Conservation (phyloP, 2,329 filamentous ascomycete genomes). For the Colletotrichum filicis region DNA sequence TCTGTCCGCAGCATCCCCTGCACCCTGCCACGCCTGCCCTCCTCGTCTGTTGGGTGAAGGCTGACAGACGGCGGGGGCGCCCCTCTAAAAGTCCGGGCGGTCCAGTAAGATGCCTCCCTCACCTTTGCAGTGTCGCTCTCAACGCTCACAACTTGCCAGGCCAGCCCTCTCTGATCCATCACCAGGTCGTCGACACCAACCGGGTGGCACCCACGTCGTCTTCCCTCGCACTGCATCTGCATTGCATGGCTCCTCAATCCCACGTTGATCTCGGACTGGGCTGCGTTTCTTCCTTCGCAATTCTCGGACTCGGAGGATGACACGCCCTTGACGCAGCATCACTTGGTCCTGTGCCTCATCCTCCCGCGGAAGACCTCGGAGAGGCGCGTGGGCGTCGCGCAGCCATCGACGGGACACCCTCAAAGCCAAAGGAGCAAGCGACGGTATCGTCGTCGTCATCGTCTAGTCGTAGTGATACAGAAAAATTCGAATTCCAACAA, state of each 20-base stretch:
- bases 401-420: not conserved
- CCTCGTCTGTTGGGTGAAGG: slow-evolving; percentile 28
- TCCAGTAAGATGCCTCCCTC: slow-evolving; percentile 5
- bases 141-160: not conserved
- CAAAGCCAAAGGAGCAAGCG: slow-evolving; percentile 1
- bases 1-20: slow-evolving; percentile 8
- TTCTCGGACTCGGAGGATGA: slow-evolving; percentile 25
- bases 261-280: slow-evolving; percentile 17
- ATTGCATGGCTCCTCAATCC: slow-evolving; percentile 11
- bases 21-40: not conserved
- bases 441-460: slow-evolving; percentile 5
- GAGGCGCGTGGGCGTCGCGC: slow-evolving; percentile 1
- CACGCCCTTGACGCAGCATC: slow-evolving; percentile 32
- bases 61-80: not conserved
- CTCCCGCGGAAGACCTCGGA: not conserved
- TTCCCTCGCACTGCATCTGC: slow-evolving; percentile 20
- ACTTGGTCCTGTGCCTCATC: not conserved
- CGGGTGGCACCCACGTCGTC: slow-evolving; percentile 29
- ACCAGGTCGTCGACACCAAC: slow-evolving; percentile 22
- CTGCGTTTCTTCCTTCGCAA: slow-evolving; percentile 3
- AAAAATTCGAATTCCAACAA: not conserved
- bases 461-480: not conserved
- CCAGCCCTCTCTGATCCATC: not conserved
- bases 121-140: not conserved
- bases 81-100: slow-evolving; percentile 16